Conservation (phyloP, 495 filamentous ascomycete species). For the Trypethelium eluteriae region DNA sequence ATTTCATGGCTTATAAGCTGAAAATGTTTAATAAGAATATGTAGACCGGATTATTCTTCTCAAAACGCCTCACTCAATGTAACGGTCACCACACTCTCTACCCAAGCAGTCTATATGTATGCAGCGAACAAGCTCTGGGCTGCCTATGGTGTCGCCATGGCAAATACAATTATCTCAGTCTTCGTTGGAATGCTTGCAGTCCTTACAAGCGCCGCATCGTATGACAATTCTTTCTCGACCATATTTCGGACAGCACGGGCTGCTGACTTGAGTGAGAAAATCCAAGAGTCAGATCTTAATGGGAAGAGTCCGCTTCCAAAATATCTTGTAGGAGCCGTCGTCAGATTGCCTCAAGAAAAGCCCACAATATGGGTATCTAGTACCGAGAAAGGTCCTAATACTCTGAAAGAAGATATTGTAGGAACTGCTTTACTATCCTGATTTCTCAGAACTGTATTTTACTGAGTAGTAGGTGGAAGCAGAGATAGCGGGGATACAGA, state of each 20-base stretch:
- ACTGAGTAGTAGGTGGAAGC: neutral
- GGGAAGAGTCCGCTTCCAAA: neutral
- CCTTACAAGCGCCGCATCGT: neutral
- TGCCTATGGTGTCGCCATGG: neutral
- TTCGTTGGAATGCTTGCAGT: neutral
- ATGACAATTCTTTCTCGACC: neutral
- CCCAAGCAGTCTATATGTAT: neutral
- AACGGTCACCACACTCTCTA: neutral
- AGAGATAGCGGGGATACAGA: no score
- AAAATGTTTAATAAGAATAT: neutral
- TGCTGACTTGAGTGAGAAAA: neutral
- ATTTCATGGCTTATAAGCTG: neutral
- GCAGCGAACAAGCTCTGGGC: conserved; percentile 1
- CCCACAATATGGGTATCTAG: neutral
- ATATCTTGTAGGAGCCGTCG: neutral
- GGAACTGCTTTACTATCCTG: conserved; percentile 1
- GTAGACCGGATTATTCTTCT: conserved; percentile 7
- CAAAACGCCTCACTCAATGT: neutral
- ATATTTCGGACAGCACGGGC: neutral
- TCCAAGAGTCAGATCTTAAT: neutral
- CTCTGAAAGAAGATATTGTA: neutral
- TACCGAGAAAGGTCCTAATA: neutral
- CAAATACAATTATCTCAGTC: neutral
- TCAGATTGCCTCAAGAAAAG: neutral
- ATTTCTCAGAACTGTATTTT: neutral